Conservation (phyloP, 228 moss, liverwort and hornwort species). For the Sphagnum fallax region DNA sequence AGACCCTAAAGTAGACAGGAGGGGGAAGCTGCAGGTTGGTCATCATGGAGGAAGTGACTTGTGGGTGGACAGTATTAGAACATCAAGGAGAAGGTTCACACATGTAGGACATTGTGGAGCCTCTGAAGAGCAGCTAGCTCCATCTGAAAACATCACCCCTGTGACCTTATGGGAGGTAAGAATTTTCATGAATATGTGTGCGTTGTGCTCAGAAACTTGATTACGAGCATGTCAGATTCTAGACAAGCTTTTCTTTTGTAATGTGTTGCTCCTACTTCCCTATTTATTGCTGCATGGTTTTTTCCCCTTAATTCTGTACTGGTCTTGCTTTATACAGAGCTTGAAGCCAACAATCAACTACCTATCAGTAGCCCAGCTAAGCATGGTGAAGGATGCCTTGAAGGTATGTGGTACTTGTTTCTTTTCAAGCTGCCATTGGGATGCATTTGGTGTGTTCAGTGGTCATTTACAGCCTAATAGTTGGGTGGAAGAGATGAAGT, state of each 20-base stretch:
- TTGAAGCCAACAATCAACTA: slow-evolving; percentile 78
- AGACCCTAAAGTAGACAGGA: background rate
- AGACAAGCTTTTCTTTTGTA: background rate
- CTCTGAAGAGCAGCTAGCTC: slow-evolving; percentile 14
- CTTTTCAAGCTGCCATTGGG: background rate
- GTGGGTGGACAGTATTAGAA: slow-evolving; percentile 8
- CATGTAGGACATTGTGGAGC: slow-evolving; percentile 16
- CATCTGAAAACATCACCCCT: slow-evolving; percentile 34
- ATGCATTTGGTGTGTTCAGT: background rate
- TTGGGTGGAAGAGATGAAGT: too few species aligned
- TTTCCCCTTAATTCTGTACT: background rate
- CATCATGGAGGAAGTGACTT: slow-evolving; percentile 11
- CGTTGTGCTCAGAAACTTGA: background rate
- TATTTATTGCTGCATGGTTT: background rate
- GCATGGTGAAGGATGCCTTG: slow-evolving; percentile 88
- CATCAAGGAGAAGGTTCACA: slow-evolving; percentile 8
- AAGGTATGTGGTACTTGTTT: slow-evolving; percentile 41
- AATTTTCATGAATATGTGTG: background rate
- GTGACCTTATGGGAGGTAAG: slow-evolving; percentile 48
- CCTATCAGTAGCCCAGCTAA: slow-evolving; percentile 67
- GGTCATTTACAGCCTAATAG: background rate
- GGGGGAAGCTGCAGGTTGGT: slow-evolving; percentile 16
- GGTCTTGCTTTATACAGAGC: slow-evolving; percentile 33
- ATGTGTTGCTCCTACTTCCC: background rate
- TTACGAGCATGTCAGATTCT: background rate